phyloP scores from a whole-genome alignment of 192 early-diverging fungal species.

The Backusella australiensis region DNA sequence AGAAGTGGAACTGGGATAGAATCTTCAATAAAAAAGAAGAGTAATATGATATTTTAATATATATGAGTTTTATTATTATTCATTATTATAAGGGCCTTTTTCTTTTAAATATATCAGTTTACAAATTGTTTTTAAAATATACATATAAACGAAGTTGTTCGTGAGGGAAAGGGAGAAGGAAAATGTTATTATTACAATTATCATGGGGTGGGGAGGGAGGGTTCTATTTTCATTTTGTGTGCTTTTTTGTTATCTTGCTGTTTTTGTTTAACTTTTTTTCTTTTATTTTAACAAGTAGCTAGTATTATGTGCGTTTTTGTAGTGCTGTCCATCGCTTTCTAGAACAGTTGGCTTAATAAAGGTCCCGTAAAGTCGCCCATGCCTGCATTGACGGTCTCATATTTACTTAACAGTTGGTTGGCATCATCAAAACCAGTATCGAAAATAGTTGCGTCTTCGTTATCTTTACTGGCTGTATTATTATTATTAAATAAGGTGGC shows the following conservation, averaged over 20 bases:
- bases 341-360: conserved; percentile 13
- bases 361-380: conserved; percentile 14
- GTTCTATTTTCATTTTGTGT: too few species aligned
- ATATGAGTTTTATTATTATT: conserved; percentile 8
- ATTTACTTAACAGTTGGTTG: conserved; percentile 6
- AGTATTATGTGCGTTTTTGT: not conserved
- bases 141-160: not conserved
- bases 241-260: too few species aligned
- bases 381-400: conserved; percentile 19
- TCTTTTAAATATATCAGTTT: conserved; percentile 24
- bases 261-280: not conserved
- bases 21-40: not conserved
- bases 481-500: not conserved
- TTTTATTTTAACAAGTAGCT: not conserved
- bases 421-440: not conserved
- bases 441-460: not conserved
- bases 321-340: not conserved
- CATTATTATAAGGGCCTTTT: conserved; percentile 24
- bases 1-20: conserved; percentile 13
- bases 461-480: not conserved
- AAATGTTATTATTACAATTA: not conserved
- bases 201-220: not conserved
- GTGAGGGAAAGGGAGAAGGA: not conserved
- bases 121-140: not conserved
- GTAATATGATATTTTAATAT: not conserved